A percentile compares a stretch with the other conserved stretches of the same genome.
phyloP scores from a whole-genome alignment of 2,329 filamentous ascomycete genomes.

The Sporothrix mexicana region DNA sequence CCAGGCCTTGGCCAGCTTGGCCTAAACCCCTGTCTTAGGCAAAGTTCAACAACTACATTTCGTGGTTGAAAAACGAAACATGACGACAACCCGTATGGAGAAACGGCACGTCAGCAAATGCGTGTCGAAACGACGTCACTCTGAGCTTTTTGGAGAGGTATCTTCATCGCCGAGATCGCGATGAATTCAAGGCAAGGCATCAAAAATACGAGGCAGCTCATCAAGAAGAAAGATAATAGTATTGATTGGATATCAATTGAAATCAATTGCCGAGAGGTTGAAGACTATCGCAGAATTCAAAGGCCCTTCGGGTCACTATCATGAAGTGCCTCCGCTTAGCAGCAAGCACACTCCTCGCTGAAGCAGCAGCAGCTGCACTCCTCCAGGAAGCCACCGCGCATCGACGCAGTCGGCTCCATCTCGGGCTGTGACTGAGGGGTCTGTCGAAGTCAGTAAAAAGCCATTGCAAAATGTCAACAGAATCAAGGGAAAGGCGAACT shows the following conservation, averaged over 20 bases:
- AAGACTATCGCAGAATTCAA: not conserved
- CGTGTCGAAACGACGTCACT: conserved; percentile 22
- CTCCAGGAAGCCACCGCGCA: conserved; percentile 45
- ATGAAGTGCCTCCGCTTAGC: conserved; percentile 36
- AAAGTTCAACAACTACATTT: not conserved
- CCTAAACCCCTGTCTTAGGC: conserved; percentile 6
- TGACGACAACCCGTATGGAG: not conserved
- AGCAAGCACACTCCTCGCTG: conserved; percentile 43
- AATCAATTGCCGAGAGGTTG: no score
- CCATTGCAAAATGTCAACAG: no score
- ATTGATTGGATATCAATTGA: no score
- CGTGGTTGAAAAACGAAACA: not conserved
- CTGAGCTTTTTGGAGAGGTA: not conserved
- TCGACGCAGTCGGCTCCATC: conserved; percentile 41
- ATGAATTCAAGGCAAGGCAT: no score
- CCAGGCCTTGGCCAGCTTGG: conserved; percentile 10
- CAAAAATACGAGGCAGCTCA: no score
- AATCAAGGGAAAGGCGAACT: not conserved
- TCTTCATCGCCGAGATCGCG: no score
- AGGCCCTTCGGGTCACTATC: not conserved
- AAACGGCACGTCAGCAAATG: conserved; percentile 21
- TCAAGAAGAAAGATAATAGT: no score
- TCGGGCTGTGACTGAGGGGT: conserved; percentile 42
- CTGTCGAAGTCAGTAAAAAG: conserved; percentile 32
- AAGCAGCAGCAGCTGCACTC: conserved; percentile 44